Percentiles rank a stretch among this genome's conserved stretches.
These are phyloP conservation scores for Pseudonitzschia pungens DNA, from an alignment of 108 stramenopile species.

Conservation along the genomic window DNA sequence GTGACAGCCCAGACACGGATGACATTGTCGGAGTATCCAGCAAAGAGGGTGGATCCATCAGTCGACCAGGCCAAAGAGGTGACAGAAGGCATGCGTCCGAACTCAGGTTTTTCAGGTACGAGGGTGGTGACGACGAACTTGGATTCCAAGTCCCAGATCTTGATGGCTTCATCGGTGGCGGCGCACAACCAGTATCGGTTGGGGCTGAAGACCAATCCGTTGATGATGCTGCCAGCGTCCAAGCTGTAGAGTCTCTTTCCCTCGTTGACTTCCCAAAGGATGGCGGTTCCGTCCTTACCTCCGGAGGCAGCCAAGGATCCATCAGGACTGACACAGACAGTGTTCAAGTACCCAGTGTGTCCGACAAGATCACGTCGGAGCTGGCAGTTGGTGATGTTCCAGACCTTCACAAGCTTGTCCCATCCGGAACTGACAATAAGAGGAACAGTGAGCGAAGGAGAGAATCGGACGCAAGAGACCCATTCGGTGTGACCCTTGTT, in stretches of 20 bases:
- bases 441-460: constrained; percentile 90
- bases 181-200: constrained; percentile 99
- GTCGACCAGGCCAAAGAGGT: constrained; percentile 97
- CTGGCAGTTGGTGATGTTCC: constrained; percentile 98
- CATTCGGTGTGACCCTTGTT: constrained; percentile 98
- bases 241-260: constrained; percentile 99
- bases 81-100: constrained; percentile 84
- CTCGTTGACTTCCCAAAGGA: constrained; percentile 99
- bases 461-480: constrained; percentile 99
- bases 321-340: constrained; percentile 99
- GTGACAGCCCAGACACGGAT: constrained; percentile 94
- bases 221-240: constrained; percentile 98
- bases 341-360: constrained; percentile 99
- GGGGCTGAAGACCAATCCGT: constrained; percentile 98
- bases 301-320: constrained; percentile 99
- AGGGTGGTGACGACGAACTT: constrained; percentile 98
- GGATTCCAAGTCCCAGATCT: constrained; percentile 99
- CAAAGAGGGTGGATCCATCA: constrained; percentile 96
- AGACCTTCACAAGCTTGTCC: constrained; percentile 99
- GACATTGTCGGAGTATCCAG: constrained; percentile 95
- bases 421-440: constrained; percentile 98
- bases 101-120: constrained; percentile 71
- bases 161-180: constrained; percentile 97
- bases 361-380: constrained; percentile 98
- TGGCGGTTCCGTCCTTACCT: constrained; percentile 99